Evolutionary conservation across 2,329 filamentous ascomycete genomes (phyloP).

Genomic region (Apiospora arundinis): DNA sequence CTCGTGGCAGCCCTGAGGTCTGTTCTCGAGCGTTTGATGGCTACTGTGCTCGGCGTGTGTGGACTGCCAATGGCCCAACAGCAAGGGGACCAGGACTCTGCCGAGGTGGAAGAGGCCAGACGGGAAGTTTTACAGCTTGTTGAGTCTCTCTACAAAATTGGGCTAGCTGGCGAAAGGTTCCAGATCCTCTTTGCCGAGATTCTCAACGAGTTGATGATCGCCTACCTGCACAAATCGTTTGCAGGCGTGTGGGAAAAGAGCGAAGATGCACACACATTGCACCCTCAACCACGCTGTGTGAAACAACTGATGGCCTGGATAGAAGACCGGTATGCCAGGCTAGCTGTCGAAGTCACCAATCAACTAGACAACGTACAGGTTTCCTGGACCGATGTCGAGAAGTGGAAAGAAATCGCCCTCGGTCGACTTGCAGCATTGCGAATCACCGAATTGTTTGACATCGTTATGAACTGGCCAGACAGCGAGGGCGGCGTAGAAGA

Average conservation of each 20-base stretch:
- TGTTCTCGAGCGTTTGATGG: slow-evolving; percentile 61
- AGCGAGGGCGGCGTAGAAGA: slow-evolving; percentile 77
- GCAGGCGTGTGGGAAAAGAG: slow-evolving; percentile 64
- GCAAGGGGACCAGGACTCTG: slow-evolving; percentile 30
- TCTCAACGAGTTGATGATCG: slow-evolving; percentile 69
- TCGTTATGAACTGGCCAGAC: slow-evolving; percentile 76
- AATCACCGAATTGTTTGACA: slow-evolving; percentile 78
- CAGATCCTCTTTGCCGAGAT: slow-evolving; percentile 75
- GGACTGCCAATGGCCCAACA: slow-evolving; percentile 30
- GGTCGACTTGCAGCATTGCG: slow-evolving; percentile 72
- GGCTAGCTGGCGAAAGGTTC: slow-evolving; percentile 71
- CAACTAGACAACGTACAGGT: slow-evolving; percentile 51
- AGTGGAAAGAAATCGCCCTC: slow-evolving; percentile 74
- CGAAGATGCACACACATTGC: slow-evolving; percentile 34
- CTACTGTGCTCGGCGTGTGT: slow-evolving; percentile 51
- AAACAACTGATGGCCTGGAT: slow-evolving; percentile 70
- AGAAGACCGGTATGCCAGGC: slow-evolving; percentile 68
- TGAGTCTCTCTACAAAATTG: slow-evolving; percentile 66
- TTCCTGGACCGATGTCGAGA: slow-evolving; percentile 63
- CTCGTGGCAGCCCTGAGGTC: slow-evolving; percentile 60
- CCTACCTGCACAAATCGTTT: slow-evolving; percentile 67
- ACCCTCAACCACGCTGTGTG: slow-evolving; percentile 59
- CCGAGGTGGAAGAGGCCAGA: slow-evolving; percentile 47
- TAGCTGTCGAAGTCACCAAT: slow-evolving; percentile 67
- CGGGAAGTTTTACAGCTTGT: slow-evolving; percentile 62